Conservation (phyloP, 331 rosid genomes). For the Acacia pycnantha region DNA sequence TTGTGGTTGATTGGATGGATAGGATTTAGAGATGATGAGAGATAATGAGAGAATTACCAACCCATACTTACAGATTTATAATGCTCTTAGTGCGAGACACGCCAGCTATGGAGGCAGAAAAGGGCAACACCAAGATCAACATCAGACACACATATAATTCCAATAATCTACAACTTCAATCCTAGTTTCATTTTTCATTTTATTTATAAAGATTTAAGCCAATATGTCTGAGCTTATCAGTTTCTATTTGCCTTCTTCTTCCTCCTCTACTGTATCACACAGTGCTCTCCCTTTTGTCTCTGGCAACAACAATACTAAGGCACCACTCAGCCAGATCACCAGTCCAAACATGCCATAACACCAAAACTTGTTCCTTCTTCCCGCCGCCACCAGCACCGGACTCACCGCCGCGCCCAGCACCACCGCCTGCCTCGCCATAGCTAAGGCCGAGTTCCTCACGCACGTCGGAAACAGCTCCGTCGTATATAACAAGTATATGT, state of each 20-base stretch:
- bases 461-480: slow-evolving; percentile 69
- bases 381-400: slow-evolving; percentile 52
- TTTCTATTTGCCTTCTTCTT: slow-evolving; percentile 24
- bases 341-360: slow-evolving; percentile 71
- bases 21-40: too few species aligned
- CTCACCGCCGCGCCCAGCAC: slow-evolving; percentile 69
- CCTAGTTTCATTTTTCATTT: too few species aligned
- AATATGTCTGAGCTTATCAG: too few species aligned
- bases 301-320: slow-evolving; percentile 52
- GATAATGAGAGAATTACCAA: too few species aligned
- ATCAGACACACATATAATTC: too few species aligned
- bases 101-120: too few species aligned
- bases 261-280: slow-evolving; percentile 67
- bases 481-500: slow-evolving; percentile 34
- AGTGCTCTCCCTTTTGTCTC: slow-evolving; percentile 59
- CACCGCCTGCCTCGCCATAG: slow-evolving; percentile 66
- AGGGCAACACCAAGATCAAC: too few species aligned
- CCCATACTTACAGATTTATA: too few species aligned
- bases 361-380: slow-evolving; percentile 37
- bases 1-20: too few species aligned
- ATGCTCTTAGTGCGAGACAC: too few species aligned
- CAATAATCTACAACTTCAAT: too few species aligned
- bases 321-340: slow-evolving; percentile 44
- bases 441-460: slow-evolving; percentile 63
- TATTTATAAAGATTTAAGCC: too few species aligned